Conservation (phyloP, 2,329 filamentous ascomycete species). For the Volutella citrinella region DNA sequence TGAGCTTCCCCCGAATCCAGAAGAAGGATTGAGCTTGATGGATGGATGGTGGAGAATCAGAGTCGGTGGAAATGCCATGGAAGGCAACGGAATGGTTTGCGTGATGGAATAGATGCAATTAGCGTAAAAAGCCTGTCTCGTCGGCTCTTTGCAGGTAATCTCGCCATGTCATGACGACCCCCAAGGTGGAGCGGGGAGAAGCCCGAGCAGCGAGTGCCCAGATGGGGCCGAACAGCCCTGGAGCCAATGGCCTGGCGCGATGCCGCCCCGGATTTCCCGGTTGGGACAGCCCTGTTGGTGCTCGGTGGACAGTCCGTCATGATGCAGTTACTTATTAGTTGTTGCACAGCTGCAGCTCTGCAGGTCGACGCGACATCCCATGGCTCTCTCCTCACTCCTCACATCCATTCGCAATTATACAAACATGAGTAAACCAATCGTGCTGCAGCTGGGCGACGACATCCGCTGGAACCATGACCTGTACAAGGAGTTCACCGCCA, state of each 20-base stretch:
- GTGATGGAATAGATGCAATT: too few relatives aligned
- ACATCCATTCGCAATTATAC: too few relatives aligned
- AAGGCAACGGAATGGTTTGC: too few relatives aligned
- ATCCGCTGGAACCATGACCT: constrained; percentile 26
- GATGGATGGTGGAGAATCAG: background rate
- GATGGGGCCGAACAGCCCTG: too few relatives aligned
- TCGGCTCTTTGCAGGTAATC: too few relatives aligned
- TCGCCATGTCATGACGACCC: too few relatives aligned
- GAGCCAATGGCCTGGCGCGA: fast-evolving
- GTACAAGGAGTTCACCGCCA: constrained; percentile 17
- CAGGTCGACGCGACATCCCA: too few relatives aligned
- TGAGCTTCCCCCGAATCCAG: constrained; percentile 33
- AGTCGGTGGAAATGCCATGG: background rate
- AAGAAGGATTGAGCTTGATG: constrained; percentile 29
- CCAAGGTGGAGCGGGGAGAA: background rate
- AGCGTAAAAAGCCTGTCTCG: too few relatives aligned
- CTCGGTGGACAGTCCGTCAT: constrained; percentile 20
- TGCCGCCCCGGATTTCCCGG: constrained; percentile 15
- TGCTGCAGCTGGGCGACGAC: constrained; percentile 26
- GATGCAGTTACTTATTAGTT: too few relatives aligned
- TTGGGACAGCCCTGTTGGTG: constrained; percentile 6
- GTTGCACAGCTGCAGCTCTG: too few relatives aligned
- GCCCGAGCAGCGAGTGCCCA: too few relatives aligned
- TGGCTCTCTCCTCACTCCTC: too few relatives aligned
- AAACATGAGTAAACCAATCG: constrained; percentile 24